phyloP scores from a whole-genome alignment of 495 filamentous ascomycete genomes.

The Trichocladium uniseriatum region DNA sequence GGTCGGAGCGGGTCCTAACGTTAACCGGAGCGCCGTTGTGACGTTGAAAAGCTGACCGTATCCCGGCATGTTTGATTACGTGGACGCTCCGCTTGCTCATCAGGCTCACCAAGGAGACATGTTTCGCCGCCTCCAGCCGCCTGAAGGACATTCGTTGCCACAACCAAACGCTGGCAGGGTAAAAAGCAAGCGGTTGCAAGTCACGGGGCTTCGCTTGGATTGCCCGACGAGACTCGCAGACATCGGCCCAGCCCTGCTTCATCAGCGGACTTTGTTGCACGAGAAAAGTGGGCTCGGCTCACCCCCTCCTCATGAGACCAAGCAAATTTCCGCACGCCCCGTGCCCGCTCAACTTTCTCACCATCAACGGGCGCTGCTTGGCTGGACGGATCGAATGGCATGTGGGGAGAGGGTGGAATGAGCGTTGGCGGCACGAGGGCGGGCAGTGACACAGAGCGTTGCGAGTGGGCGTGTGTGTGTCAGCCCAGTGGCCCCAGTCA shows the following conservation, averaged over 20 bases:
- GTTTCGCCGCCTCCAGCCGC: constrained; percentile 22
- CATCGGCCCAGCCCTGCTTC: too few species aligned
- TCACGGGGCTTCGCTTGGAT: constrained; percentile 32
- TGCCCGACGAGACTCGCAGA: constrained; percentile 21
- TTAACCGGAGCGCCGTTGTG: too few species aligned
- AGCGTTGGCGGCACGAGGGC: constrained; percentile 8
- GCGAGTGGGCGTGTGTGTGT: constrained; percentile 25
- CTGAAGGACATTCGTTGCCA: constrained; percentile 3
- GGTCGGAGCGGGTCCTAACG: too few species aligned
- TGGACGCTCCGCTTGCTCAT: background rate
- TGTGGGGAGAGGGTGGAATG: background rate
- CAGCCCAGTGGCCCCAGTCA: constrained; percentile 22
- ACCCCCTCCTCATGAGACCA: constrained; percentile 9
- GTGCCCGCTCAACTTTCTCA: background rate
- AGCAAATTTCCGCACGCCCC: background rate
- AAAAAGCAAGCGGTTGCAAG: constrained; percentile 20
- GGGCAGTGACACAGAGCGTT: constrained; percentile 27
- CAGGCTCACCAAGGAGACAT: constrained; percentile 5
- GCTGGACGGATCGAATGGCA: constrained; percentile 3
- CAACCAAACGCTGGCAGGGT: background rate
- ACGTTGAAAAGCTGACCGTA: too few species aligned
- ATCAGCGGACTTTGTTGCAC: too few species aligned
- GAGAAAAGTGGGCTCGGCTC: too few species aligned
- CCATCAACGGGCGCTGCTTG: background rate
- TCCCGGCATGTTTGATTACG: background rate